Conservation (phyloP, 192 early-diverging fungal species). For the Dissophora globulifera region DNA sequence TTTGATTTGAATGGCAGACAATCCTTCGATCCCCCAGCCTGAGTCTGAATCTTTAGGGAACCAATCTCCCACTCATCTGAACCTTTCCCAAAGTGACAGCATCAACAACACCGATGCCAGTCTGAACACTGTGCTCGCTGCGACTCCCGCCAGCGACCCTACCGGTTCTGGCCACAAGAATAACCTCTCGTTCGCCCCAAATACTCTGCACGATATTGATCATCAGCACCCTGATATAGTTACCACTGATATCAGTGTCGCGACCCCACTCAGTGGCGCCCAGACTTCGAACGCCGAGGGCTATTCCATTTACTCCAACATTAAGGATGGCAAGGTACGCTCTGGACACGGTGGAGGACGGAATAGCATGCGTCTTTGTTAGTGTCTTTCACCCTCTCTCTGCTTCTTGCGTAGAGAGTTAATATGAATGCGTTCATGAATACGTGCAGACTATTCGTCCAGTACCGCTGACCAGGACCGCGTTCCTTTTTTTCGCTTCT, state of each 20-base stretch:
- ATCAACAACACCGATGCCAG: conserved; percentile 5
- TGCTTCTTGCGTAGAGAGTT: too few relatives aligned
- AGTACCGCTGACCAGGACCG: too few relatives aligned
- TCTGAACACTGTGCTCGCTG: not conserved
- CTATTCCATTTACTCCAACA: conserved; percentile 44
- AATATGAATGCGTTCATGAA: too few relatives aligned
- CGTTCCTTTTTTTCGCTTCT: too few relatives aligned
- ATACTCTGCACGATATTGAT: conserved; percentile 1
- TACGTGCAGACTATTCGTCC: too few relatives aligned
- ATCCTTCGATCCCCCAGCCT: conserved; percentile 16
- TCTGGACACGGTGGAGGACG: too few relatives aligned
- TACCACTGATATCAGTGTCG: not conserved
- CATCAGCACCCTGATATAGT: not conserved
- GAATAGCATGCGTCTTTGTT: too few relatives aligned
- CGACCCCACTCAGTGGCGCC: not conserved
- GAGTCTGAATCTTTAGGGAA: conserved; percentile 14
- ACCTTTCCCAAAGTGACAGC: too few relatives aligned
- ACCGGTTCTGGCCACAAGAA: conserved; percentile 5
- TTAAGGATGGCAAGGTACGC: conserved; percentile 42
- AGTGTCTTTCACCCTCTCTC: too few relatives aligned
- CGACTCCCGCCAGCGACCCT: not conserved
- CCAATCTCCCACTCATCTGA: conserved; percentile 28
- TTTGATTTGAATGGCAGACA: conserved; percentile 37
- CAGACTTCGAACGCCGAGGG: conserved; percentile 15
- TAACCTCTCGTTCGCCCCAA: conserved; percentile 19